Percentiles rank a stretch among this genome's conserved stretches.
phyloP scores from a whole-genome alignment of 495 filamentous ascomycete species.

The Penicillium crystallinum region DNA sequence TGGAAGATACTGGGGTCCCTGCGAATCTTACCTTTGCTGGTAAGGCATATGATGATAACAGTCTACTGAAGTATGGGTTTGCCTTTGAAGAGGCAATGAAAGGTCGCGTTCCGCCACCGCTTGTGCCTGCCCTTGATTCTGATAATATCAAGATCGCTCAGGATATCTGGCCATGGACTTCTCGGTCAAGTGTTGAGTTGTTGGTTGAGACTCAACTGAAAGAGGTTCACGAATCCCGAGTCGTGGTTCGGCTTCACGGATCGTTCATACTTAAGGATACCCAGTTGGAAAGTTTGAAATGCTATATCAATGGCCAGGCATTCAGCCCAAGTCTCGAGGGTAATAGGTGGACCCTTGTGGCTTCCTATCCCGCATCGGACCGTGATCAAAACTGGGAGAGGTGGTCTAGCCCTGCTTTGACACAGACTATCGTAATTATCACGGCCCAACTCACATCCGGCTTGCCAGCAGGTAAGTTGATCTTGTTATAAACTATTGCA shows the following conservation, averaged over 20 bases:
- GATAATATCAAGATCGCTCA: constrained; percentile 13
- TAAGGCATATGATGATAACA: constrained; percentile 31
- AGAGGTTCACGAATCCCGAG: constrained; percentile 13
- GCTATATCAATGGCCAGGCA: constrained; percentile 28
- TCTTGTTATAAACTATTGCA: constrained; percentile 1
- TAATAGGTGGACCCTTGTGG: constrained; percentile 13
- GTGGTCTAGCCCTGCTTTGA: constrained; percentile 29
- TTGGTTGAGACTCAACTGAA: constrained; percentile 20
- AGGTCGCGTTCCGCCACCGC: constrained; percentile 18
- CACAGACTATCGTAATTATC: constrained; percentile 26
- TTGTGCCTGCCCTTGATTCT: constrained; percentile 23
- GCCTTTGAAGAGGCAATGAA: constrained; percentile 28
- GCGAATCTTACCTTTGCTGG: constrained; percentile 34
- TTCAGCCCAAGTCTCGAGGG: constrained; percentile 12
- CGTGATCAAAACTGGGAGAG: constrained; percentile 25
- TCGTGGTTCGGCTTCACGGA: constrained; percentile 19
- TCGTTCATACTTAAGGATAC: background rate
- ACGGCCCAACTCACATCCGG: constrained; percentile 11
- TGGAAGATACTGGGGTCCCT: constrained; percentile 33
- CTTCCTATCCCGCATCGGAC: constrained; percentile 22
- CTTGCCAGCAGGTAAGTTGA: constrained; percentile 21
- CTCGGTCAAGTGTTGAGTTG: constrained; percentile 4
- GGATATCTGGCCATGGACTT: background rate
- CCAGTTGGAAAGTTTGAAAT: constrained; percentile 8
- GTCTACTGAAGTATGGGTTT: constrained; percentile 27